Conservation (phyloP, 2,329 filamentous ascomycete species). For the Daldinia sp. region DNA sequence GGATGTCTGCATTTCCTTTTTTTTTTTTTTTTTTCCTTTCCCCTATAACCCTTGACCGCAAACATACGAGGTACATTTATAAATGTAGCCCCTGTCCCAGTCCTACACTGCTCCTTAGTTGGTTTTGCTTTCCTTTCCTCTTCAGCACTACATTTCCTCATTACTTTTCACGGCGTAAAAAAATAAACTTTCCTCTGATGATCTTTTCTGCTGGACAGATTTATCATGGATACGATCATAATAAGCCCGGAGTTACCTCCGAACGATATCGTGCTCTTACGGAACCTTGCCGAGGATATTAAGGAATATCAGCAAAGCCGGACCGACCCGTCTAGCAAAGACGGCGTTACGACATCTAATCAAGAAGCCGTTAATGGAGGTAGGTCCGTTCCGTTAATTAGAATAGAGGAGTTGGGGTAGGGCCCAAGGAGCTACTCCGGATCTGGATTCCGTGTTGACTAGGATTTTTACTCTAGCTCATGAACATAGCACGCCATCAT, state of each 20-base stretch:
- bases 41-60: constrained; percentile 6
- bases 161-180: constrained; percentile 10
- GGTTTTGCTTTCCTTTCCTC: constrained; percentile 9
- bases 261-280: constrained; percentile 57
- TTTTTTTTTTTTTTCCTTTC: constrained; percentile 1
- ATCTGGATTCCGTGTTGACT: constrained; percentile 31
- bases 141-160: constrained; percentile 17
- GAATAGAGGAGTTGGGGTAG: constrained; percentile 17
- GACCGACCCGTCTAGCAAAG: constrained; percentile 23
- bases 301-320: constrained; percentile 41
- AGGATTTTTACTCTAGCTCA: constrained; percentile 25
- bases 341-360: constrained; percentile 26
- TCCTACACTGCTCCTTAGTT: constrained; percentile 29
- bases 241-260: constrained; percentile 57
- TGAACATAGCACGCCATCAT: constrained; percentile 27
- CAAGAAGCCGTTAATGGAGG: constrained; percentile 37
- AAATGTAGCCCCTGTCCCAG: constrained; percentile 38
- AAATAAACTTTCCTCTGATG: constrained; percentile 2
- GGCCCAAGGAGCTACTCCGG: constrained; percentile 21
- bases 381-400: constrained; percentile 34
- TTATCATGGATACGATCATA: constrained; percentile 37
- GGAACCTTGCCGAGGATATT: constrained; percentile 57
- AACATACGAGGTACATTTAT: constrained; percentile 13
- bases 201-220: constrained; percentile 27
- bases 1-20: constrained; percentile 8